phyloP scores from a whole-genome alignment of 345 rosid genomes.

The Moricandia moricandioides region DNA sequence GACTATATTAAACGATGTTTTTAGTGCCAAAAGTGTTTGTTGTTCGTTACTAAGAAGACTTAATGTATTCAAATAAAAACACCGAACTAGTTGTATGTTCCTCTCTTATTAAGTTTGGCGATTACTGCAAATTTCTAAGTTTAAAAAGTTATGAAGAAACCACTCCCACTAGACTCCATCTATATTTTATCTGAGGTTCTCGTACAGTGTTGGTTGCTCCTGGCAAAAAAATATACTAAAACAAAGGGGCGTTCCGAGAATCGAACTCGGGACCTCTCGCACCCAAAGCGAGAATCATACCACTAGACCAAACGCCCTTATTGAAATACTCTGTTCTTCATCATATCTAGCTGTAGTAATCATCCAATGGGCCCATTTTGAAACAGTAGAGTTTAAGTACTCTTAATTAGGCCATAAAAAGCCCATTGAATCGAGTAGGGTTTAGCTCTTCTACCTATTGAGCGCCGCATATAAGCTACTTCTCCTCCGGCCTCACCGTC shows the following conservation, averaged over 20 bases:
- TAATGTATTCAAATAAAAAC: not conserved
- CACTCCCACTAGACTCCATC: not conserved
- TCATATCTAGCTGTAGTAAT: no score
- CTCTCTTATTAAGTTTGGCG: not conserved
- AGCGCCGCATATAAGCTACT: constrained; percentile 5
- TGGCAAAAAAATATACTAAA: not conserved
- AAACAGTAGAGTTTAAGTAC: no score
- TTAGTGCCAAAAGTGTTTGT: not conserved
- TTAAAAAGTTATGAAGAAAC: not conserved
- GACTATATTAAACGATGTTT: constrained; percentile 18
- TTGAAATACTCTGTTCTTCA: no score
- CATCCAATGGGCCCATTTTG: no score
- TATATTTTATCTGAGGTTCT: no score
- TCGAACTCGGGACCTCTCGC: constrained; percentile 85
- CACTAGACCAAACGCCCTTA: constrained; percentile 83
- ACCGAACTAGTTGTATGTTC: not conserved
- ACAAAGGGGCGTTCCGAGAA: constrained; percentile 50
- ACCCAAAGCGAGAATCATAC: constrained; percentile 94
- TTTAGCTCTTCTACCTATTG: not conserved
- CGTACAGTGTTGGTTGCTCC: not conserved
- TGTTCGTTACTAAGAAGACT: not conserved
- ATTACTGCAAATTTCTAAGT: not conserved
- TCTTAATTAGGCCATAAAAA: not conserved
- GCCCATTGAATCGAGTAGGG: constrained; percentile 11
- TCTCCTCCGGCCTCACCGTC: not conserved